Evolutionary conservation across 306 rosid genomes (phyloP).

Genomic region (Fragaria vesca): DNA sequence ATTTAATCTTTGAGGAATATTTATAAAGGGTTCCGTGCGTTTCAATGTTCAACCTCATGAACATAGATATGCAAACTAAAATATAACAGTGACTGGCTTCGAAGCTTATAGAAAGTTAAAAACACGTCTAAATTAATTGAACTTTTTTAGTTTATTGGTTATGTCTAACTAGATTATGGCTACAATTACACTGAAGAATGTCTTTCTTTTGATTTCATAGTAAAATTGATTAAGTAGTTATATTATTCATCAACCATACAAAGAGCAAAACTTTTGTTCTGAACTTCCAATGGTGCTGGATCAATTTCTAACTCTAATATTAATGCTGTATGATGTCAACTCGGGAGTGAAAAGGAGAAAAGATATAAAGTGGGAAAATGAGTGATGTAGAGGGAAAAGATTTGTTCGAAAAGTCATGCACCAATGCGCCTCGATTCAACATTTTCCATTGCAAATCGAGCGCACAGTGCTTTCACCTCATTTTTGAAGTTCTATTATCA

Average conservation of each 20-base stretch:
- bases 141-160: too few relatives aligned
- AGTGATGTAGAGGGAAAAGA: neutral
- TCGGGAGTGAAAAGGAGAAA: neutral
- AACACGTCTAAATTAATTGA: too few relatives aligned
- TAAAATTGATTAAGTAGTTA: too few relatives aligned
- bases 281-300: neutral
- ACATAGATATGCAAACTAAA: neutral
- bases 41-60: neutral
- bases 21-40: neutral
- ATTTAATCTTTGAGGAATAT: neutral
- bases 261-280: neutral
- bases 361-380: neutral
- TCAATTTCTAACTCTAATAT: neutral
- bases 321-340: neutral
- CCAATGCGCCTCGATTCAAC: too few relatives aligned
- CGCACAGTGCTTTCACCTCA: neutral
- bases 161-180: too few relatives aligned
- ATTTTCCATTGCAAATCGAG: neutral
- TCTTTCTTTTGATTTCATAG: neutral
- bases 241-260: too few relatives aligned
- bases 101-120: neutral
- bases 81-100: neutral
- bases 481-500: neutral
- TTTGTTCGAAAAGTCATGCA: neutral
- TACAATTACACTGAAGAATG: neutral